Percentiles rank a stretch among this genome's conserved stretches.
Evolutionary conservation across 2,329 filamentous ascomycete species (phyloP).

Genomic region (Fusarium sp.): DNA sequence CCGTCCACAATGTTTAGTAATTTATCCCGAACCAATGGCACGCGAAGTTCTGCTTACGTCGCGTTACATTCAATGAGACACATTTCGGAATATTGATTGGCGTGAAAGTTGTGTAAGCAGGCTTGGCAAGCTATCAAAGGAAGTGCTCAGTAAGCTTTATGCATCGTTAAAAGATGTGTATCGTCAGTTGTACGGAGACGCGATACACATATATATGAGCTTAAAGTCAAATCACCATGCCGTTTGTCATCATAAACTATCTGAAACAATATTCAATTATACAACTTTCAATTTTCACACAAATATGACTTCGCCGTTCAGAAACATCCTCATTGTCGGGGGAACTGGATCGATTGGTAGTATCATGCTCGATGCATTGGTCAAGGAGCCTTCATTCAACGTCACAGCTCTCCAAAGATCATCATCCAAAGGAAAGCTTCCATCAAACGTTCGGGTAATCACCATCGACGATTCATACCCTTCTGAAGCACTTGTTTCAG

Average conservation of each 20-base stretch:
- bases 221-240: fast-evolving
- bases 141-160: neutral
- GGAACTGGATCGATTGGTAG: neutral
- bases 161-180: no score
- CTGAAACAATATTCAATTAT: no score
- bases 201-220: neutral
- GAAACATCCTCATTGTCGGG: neutral
- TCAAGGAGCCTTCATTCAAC: neutral
- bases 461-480: constrained; percentile 14
- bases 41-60: neutral
- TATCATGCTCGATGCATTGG: neutral
- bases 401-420: constrained; percentile 1
- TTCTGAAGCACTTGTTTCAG: neutral
- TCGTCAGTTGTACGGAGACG: no score
- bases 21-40: neutral
- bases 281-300: no score
- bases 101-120: neutral
- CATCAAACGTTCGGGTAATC: neutral
- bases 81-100: neutral
- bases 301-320: constrained; percentile 15
- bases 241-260: neutral
- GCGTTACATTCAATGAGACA: neutral
- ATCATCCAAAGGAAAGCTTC: neutral
- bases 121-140: neutral
- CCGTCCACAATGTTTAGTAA: neutral